Conservation (phyloP, 768 basidiomycete genomes). For the Paxillus ammoniavirescens region DNA sequence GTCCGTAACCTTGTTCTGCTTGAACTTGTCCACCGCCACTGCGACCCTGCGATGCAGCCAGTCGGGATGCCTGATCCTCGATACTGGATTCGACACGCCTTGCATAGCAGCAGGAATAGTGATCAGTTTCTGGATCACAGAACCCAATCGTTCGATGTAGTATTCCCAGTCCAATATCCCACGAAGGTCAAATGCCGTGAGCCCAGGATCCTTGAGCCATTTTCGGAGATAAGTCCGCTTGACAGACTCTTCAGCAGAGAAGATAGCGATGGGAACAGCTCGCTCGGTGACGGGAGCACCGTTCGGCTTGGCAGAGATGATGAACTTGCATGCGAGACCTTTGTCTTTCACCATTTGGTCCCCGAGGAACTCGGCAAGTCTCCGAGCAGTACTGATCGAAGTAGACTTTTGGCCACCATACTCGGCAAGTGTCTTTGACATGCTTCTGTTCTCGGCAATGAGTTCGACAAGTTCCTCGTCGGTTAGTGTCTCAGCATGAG, state of each 20-base stretch:
- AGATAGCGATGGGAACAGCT: conserved; percentile 95
- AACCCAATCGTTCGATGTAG: conserved; percentile 96
- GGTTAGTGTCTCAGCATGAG: conserved; percentile 74
- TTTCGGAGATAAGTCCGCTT: conserved; percentile 89
- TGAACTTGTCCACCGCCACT: conserved; percentile 91
- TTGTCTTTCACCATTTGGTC: conserved; percentile 99
- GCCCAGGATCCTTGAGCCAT: conserved; percentile 93
- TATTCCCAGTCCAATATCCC: conserved; percentile 98
- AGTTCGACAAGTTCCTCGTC: conserved; percentile 96
- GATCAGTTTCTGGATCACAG: conserved; percentile 97
- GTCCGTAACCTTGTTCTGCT: conserved; percentile 95
- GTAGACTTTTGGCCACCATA: conserved; percentile 97
- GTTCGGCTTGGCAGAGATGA: conserved; percentile 91
- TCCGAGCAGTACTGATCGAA: conserved; percentile 92
- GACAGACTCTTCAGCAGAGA: conserved; percentile 90
- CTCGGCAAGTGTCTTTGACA: conserved; percentile 95
- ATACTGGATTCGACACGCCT: conserved; percentile 94
- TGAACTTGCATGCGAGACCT: conserved; percentile 97
- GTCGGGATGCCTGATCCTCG: conserved; percentile 93
- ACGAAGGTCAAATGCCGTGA: conserved; percentile 86
- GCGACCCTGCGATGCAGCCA: conserved; percentile 93
- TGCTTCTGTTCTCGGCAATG: conserved; percentile 97
- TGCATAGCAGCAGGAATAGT: conserved; percentile 99
- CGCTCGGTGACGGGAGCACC: conserved; percentile 97
- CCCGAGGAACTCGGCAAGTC: conserved; percentile 95